These are phyloP conservation scores for Saccharomyces hybrid DNA, from an alignment of 1,139 yeast species.

Conservation along the genomic window DNA sequence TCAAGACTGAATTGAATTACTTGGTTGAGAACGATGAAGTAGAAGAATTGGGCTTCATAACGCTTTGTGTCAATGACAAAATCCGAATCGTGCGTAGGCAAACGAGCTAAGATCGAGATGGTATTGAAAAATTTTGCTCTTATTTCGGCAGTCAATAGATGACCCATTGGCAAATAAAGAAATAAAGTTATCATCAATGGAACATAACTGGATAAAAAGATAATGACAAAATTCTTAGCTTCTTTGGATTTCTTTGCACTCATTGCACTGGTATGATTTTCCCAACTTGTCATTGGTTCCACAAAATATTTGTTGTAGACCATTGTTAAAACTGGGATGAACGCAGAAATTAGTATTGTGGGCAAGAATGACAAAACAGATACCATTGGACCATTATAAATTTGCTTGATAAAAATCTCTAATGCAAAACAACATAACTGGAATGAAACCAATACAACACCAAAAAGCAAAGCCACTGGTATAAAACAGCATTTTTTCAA, in stretches of 20 bases:
- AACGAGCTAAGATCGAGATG: background rate
- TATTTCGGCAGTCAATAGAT: slow-evolving; percentile 42
- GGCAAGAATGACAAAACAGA: slow-evolving; percentile 59
- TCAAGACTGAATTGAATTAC: slow-evolving; percentile 54
- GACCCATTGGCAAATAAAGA: slow-evolving; percentile 80
- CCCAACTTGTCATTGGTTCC: slow-evolving; percentile 54
- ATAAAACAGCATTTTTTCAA: slow-evolving; percentile 52
- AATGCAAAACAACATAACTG: slow-evolving; percentile 67
- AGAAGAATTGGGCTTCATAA: slow-evolving; percentile 64
- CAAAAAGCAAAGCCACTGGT: slow-evolving; percentile 61
- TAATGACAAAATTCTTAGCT: slow-evolving; percentile 67
- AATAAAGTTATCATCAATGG: slow-evolving; percentile 81
- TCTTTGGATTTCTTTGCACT: slow-evolving; percentile 50
- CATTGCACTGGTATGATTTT: slow-evolving; percentile 57
- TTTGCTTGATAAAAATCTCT: slow-evolving; percentile 76
- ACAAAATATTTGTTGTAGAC: slow-evolving; percentile 50
- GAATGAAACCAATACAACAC: slow-evolving; percentile 46
- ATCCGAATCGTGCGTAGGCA: slow-evolving; percentile 18
- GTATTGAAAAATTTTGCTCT: slow-evolving; percentile 7
- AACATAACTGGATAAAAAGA: slow-evolving; percentile 72
- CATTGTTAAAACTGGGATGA: slow-evolving; percentile 62
- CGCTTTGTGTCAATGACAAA: slow-evolving; percentile 61
- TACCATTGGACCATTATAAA: slow-evolving; percentile 79
- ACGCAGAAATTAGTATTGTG: slow-evolving; percentile 56
- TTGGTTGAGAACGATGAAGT: slow-evolving; percentile 74